These are phyloP conservation scores for Boletus pseudo-olivaceus DNA, from an alignment of 768 basidiomycete species.

Conservation along the genomic window DNA sequence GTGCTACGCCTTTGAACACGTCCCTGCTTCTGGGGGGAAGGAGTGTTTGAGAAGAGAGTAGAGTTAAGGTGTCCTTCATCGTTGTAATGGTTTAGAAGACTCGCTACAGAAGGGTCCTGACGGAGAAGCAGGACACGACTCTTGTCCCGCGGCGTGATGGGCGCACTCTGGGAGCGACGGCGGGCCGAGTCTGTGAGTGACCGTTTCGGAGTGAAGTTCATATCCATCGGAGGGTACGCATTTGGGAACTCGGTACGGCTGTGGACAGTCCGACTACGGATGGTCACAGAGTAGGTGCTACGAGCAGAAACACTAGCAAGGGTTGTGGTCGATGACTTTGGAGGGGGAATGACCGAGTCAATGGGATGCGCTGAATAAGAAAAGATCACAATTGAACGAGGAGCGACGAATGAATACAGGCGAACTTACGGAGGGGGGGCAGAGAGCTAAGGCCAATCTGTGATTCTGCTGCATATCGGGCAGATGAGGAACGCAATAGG, in stretches of 20 bases:
- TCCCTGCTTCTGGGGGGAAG: slow-evolving; percentile 35
- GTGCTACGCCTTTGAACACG: slow-evolving; percentile 55
- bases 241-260: slow-evolving; percentile 64
- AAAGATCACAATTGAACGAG: background rate
- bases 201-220: slow-evolving; percentile 23
- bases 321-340: slow-evolving; percentile 50
- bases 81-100: slow-evolving; percentile 70
- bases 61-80: slow-evolving; percentile 62
- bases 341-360: slow-evolving; percentile 49
- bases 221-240: slow-evolving; percentile 46
- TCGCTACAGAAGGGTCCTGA: slow-evolving; percentile 76
- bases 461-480: slow-evolving; percentile 55
- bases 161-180: slow-evolving; percentile 32
- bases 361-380: slow-evolving; percentile 58
- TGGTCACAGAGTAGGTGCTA: slow-evolving; percentile 70
- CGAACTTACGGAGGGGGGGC: slow-evolving; percentile 66
- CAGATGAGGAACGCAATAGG: slow-evolving; percentile 70
- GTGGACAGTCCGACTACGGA: slow-evolving; percentile 59
- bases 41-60: slow-evolving; percentile 62
- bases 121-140: slow-evolving; percentile 58
- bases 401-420: background rate
- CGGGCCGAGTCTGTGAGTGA: slow-evolving; percentile 28
- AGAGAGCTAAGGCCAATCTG: slow-evolving; percentile 56
- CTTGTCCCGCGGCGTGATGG: slow-evolving; percentile 43
- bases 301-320: slow-evolving; percentile 50